Base-by-base conservation (phyloP, 1,284 basidiomycete genomes). In the Melampsora larici-populina region DNA sequence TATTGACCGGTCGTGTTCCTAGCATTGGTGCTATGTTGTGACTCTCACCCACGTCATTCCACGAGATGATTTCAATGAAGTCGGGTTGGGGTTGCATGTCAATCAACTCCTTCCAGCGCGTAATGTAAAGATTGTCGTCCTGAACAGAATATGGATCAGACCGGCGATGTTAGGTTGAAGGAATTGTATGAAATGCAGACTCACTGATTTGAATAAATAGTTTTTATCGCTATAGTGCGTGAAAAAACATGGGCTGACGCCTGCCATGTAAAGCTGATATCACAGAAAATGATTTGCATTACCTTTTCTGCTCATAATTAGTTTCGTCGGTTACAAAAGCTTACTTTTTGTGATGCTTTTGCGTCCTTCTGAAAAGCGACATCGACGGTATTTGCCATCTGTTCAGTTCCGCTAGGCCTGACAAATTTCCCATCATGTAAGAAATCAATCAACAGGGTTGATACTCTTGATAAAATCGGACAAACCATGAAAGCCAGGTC, bases 121-220 rank as follows among this genome's bases (percentile, higher is more conserved):
- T 69, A 17, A 77, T 77, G 51, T 70, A 77, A 24, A 77, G 55
- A 70, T 77, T 63, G n/a, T 77, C 74, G 60, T 77, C 67, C 74
- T 26, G 6, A 63, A 58, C 26, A 29, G 11, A 13, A 43, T 9
- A 43, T 43, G 40, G 11, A 13, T 43, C 11, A 43, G 13, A 43
- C 40, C 1, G 40, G 40, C 1, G 40, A 13, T 43, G 6, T 43
- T 43, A 13, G 40, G 11, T 43, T 43, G 40, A 6, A 43, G 5
- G 40, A 43, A 58, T 58, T 17, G 26, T 8, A 21, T n/a, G 43
- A 48, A 29, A 69, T 43, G 6, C 40, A 9, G 40, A 43, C 40
- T 43, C 13, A 43, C 74, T 36, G 66, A 69, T 63, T 40, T 31
- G 40, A 40, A 77, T 26, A 77, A 29, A n/a, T 17, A 77, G 60